A percentile compares a stretch with the other conserved stretches of the same genome.
phyloP scores from a whole-genome alignment of 2,329 filamentous ascomycete species.

The Colletotrichum simmondsii region DNA sequence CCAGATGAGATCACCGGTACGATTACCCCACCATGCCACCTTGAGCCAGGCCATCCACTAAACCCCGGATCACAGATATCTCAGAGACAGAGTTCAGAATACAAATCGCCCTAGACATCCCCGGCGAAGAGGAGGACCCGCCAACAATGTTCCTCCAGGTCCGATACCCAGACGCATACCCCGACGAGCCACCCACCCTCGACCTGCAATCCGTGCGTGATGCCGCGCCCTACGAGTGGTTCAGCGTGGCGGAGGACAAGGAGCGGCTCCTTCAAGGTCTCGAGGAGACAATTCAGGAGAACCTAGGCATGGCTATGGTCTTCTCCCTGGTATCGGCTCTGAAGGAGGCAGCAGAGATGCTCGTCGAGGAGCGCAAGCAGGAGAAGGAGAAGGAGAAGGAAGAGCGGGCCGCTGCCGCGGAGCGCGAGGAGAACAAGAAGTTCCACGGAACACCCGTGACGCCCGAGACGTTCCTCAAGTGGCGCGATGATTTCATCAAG shows the following conservation, averaged over 20 bases:
- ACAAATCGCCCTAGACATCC: slow-evolving; percentile 84
- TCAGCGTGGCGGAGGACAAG: slow-evolving; percentile 86
- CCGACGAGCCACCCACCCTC: slow-evolving; percentile 85
- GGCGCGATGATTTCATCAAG: slow-evolving; percentile 80
- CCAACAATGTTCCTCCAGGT: slow-evolving; percentile 85
- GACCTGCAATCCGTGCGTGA: slow-evolving; percentile 82
- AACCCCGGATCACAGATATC: slow-evolving; percentile 70
- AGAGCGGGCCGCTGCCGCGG: slow-evolving; percentile 66
- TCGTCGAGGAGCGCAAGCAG: slow-evolving; percentile 79
- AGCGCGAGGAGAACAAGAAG: slow-evolving; percentile 95
- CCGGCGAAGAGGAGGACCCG: slow-evolving; percentile 70
- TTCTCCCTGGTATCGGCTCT: slow-evolving; percentile 89
- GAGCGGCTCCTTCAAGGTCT: slow-evolving; percentile 77
- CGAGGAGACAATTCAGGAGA: slow-evolving; percentile 85
- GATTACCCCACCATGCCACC: slow-evolving; percentile 37
- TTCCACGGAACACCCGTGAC: slow-evolving; percentile 93
- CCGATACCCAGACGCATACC: slow-evolving; percentile 89
- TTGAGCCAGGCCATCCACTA: slow-evolving; percentile 2
- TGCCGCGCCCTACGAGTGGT: slow-evolving; percentile 74
- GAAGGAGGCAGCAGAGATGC: slow-evolving; percentile 89
- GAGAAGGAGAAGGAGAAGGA: slow-evolving; percentile 69
- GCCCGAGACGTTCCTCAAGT: slow-evolving; percentile 84
- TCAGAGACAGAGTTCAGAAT: slow-evolving; percentile 91
- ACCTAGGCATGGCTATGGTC: slow-evolving; percentile 96
- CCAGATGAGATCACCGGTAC: slow-evolving; percentile 94